Percentiles rank a stretch among this genome's conserved stretches.
phyloP scores from a whole-genome alignment of 345 rosid genomes.

The Populus pruinosa region DNA sequence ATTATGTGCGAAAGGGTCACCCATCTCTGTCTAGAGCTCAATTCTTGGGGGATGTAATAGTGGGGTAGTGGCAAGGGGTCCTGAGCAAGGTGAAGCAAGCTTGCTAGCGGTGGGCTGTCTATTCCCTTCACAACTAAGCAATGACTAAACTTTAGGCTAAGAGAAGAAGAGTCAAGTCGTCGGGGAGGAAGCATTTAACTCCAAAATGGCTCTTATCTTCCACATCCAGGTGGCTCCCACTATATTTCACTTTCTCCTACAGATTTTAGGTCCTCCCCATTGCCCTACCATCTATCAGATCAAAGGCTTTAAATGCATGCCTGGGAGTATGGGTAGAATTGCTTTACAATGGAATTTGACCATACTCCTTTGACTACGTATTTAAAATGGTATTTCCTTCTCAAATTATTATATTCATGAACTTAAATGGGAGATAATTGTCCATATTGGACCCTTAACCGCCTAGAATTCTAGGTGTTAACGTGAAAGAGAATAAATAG shows the following conservation, averaged over 20 bases:
- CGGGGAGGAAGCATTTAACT: constrained; percentile 10
- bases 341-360: neutral
- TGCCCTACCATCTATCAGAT: neutral
- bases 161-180: neutral
- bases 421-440: neutral
- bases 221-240: constrained; percentile 34
- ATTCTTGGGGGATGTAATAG: neutral
- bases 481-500: neutral
- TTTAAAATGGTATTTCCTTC: neutral
- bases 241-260: neutral
- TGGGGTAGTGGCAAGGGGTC: neutral
- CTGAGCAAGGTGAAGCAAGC: neutral
- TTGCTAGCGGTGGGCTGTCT: constrained; percentile 1
- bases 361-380: neutral
- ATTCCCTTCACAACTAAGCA: constrained; percentile 10
- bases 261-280: neutral
- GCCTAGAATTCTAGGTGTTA: neutral
- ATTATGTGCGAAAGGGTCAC: neutral
- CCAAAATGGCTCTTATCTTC: constrained; percentile 11
- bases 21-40: neutral
- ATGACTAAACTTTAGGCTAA: neutral
- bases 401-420: neutral
- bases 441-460: neutral
- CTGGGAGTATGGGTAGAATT: too few relatives aligned
- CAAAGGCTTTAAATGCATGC: too few relatives aligned